Base-by-base conservation (phyloP, 2,329 filamentous ascomycete species). In the Xylaria sp. region DNA sequence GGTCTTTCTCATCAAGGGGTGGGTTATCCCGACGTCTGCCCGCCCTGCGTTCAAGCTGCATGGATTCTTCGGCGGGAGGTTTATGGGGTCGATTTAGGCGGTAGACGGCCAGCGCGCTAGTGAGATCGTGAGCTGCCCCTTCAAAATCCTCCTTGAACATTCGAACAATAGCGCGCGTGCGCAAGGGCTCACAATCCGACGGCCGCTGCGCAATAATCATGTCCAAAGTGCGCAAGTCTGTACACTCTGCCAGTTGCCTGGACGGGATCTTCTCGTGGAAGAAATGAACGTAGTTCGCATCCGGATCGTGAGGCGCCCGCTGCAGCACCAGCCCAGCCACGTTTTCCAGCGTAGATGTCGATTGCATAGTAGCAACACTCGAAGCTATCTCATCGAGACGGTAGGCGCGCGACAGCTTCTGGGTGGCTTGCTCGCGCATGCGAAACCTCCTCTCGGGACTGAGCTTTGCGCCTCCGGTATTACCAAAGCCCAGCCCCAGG, bases 181-280 rank as follows among this genome's bases (percentile, higher is more conserved):
- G 86, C 73, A 92, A 81, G 1, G 90, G 88, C 70, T 92, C 89
- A 1, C 85, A 87, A 57, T 94, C 90, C 54, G 83, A 85, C 1
- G 91, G 89, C 23, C 87, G 82, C 49, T 89, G 86, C 13, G 83
- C 81, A 68, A 94, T 90, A 65, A 95, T 88, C 46, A 92, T 87
- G 77, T 90, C 84, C 72, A 97, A 79, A 3, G 89, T 85, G 62
- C 87, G 82, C 66, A 94, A 80, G 70, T 88, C 90, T 9, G 92
- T 94, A 74, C 87, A 90, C 75, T 93, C 88, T 43, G 90, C 91
- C 78, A 96, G 83, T 78, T 91, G 89, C 51, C 91, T 84, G 49
- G 89, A 92, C 1, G 92, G 91, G 31, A 96, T 94, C 86, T 95
- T 96, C 81, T 97, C 92, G 80, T 95, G 92, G 79, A 97, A 97